These are phyloP conservation scores for Logfia minima DNA, from an alignment of 129 eudicot species.

Conservation along the genomic window DNA sequence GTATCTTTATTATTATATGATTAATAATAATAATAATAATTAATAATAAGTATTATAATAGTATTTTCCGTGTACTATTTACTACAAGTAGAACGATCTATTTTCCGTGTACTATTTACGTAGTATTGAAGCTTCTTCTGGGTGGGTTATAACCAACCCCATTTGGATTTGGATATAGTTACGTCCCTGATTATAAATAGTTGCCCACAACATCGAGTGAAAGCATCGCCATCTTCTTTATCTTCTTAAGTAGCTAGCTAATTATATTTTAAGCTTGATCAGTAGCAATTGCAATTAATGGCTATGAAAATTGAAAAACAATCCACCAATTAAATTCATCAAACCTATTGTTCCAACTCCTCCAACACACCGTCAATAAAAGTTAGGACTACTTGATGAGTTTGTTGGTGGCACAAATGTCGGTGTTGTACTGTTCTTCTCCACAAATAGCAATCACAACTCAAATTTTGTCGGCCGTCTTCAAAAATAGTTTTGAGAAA, in stretches of 20 bases:
- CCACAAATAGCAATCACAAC: neutral
- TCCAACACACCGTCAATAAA: neutral
- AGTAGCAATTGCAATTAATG: neutral
- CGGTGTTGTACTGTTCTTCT: constrained; percentile 25
- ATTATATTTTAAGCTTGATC: neutral
- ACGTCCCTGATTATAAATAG: neutral
- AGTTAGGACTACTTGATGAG: constrained; percentile 14
- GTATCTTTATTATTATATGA: too few relatives aligned
- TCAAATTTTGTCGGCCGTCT: neutral
- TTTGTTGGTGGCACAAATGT: neutral
- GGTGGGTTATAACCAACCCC: too few relatives aligned
- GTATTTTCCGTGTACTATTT: too few relatives aligned
- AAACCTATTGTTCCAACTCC: neutral
- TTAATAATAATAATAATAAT: too few relatives aligned
- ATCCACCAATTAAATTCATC: neutral
- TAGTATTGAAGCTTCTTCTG: too few relatives aligned
- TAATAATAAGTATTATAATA: too few relatives aligned
- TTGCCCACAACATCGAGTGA: neutral
- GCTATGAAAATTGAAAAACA: neutral
- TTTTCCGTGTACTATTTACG: too few relatives aligned
- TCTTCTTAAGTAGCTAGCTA: neutral
- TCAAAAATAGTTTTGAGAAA: neutral
- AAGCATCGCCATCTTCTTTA: neutral
- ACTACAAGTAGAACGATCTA: too few relatives aligned
- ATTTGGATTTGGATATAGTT: too few relatives aligned